A percentile compares a stretch with the other conserved stretches of the same genome.
Conservation (phyloP, 495 filamentous ascomycete genomes). For the Neurospora hispaniola region DNA sequence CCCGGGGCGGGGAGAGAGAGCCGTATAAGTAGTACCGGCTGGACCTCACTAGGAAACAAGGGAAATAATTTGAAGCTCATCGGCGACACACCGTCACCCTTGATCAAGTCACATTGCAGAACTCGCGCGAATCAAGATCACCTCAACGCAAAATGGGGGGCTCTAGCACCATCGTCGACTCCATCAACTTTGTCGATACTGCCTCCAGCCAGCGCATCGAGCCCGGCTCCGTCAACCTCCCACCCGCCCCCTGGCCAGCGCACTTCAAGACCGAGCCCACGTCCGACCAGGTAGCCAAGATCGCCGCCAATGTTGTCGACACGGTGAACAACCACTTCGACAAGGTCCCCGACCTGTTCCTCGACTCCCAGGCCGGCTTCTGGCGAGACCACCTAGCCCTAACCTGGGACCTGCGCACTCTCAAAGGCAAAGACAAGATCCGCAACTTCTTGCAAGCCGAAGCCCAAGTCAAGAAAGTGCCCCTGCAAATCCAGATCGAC, state of each 20-base stretch:
- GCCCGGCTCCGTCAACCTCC: conserved; percentile 48
- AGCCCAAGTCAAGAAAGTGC: conserved; percentile 20
- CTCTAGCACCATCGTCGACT: background rate
- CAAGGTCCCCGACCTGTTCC: conserved; percentile 36
- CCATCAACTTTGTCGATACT: background rate
- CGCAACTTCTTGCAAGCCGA: conserved; percentile 33
- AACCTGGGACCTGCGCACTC: conserved; percentile 49
- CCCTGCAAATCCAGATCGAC: conserved; percentile 37
- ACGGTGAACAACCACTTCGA: conserved; percentile 40
- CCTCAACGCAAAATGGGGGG: background rate
- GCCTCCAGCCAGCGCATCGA: conserved; percentile 44
- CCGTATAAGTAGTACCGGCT: background rate
- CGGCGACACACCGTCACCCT: background rate
- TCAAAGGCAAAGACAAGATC: conserved; percentile 45
- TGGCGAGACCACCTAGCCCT: conserved; percentile 55
- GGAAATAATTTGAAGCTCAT: background rate
- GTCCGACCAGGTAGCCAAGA: conserved; percentile 32
- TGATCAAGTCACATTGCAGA: background rate
- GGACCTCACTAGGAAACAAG: background rate
- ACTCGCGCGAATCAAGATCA: background rate
- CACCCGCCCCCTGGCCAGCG: conserved; percentile 31
- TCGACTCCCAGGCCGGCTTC: conserved; percentile 38
- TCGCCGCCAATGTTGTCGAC: conserved; percentile 34
- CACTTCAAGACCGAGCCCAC: conserved; percentile 13
- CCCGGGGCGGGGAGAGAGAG: background rate